Evolutionary conservation across 2,329 filamentous ascomycete species (phyloP).

Genomic region (Raffaelea ambrosiae): DNA sequence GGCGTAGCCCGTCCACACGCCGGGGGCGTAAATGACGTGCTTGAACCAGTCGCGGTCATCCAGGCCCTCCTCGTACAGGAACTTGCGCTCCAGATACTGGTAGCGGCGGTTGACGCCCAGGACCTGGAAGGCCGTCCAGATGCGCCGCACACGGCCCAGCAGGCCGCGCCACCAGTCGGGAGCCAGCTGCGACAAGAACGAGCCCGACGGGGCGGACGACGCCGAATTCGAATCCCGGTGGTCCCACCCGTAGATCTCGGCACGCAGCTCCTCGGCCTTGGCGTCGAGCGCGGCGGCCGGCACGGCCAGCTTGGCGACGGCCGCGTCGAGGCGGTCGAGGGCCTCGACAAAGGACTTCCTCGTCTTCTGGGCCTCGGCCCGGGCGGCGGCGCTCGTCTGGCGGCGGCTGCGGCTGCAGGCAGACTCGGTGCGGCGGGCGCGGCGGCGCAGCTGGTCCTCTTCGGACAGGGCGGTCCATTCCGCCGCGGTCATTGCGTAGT

Average conservation of each 20-base stretch:
- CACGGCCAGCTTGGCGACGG: slow-evolving; percentile 21
- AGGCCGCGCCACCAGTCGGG: slow-evolving; percentile 60
- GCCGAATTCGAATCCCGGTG: background rate
- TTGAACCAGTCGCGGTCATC: slow-evolving; percentile 86
- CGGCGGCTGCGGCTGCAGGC: background rate
- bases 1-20: slow-evolving; percentile 79
- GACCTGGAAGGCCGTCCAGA: slow-evolving; percentile 9
- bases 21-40: slow-evolving; percentile 49
- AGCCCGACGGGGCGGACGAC: background rate
- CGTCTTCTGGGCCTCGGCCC: background rate
- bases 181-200: too few relatives aligned
- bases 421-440: slow-evolving; percentile 12
- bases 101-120: slow-evolving; percentile 67
- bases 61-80: slow-evolving; percentile 66
- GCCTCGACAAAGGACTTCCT: slow-evolving; percentile 15
- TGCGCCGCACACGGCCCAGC: slow-evolving; percentile 43
- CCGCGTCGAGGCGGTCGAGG: slow-evolving; percentile 23
- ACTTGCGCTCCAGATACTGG: slow-evolving; percentile 74
- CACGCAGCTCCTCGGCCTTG: slow-evolving; percentile 27
- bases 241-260: background rate
- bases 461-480: slow-evolving; percentile 13
- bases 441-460: slow-evolving; percentile 27
- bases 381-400: background rate
- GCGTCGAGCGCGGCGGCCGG: slow-evolving; percentile 37
- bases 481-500: slow-evolving; percentile 1